Base-by-base conservation (phyloP, 1,284 basidiomycete species). In the Trametes hirsuta region DNA sequence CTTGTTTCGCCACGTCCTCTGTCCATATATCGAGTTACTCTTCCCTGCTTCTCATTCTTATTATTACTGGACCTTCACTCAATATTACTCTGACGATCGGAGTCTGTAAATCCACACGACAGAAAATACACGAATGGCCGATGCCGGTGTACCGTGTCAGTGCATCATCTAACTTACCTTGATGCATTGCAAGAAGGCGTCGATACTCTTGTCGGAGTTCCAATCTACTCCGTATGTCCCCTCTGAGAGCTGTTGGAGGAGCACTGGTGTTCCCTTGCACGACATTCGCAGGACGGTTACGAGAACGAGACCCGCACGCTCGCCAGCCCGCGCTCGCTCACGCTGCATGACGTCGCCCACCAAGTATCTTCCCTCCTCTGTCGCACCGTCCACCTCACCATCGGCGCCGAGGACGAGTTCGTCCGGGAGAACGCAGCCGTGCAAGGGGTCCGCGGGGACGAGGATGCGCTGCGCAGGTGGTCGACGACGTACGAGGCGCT, bases 401-500 rank as follows among this genome's bases (percentile, higher is more conserved):
- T 72, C 47, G 66, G 68, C 14, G 55, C 66, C 9, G 69, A 68
- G 36, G 72, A 74, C 48, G 71, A 71, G 37, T 75, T 71, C 59
- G 67, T 72, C 14, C 34, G 55, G 21, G 51, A 48, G 25, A 69
- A 74, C 56, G 25, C 59, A 0, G 68, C 63, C 3, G 59, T 58
- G 52, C 47, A 36, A 24, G 64, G 61, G 1, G 61, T 62, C n/a
- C 55, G 66, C 11, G 69, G 67, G 10, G 66, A 66, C 8, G 70
- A 72, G 48, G 68, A 68, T 37, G 69, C 72, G 51, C 51, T 74
- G 50, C 62, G 68, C 35, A 53, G 61, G 48, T 75, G 74, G 74
- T 68, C 72, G 44, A 74, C 72, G 54, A 72, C 71, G 25, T 74
- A 64, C 62, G 63, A 64, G 15, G 72, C 69, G n/a, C 37, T 75